These are phyloP conservation scores for Picea abies DNA, from an alignment of 83 land plant species.

Conservation along the genomic window DNA sequence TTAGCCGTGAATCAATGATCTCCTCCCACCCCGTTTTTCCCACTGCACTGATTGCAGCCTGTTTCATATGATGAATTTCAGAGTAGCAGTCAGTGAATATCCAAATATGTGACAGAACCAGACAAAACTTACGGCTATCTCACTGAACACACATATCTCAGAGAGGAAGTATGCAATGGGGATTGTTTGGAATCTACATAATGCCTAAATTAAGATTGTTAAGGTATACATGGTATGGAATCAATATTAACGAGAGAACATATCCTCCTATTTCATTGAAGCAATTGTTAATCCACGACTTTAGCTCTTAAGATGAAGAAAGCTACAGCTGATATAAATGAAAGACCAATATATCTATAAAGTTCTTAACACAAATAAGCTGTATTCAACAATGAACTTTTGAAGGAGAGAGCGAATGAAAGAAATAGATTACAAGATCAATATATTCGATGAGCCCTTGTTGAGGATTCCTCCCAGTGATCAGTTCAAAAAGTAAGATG, in stretches of 20 bases:
- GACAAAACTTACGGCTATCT: background rate
- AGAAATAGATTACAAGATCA: conserved; percentile 61
- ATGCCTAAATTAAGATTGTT: background rate
- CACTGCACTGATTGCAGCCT: conserved; percentile 84
- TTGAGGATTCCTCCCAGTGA: conserved; percentile 83
- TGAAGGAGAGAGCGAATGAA: background rate
- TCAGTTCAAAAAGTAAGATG: conserved; percentile 90
- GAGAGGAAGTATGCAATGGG: background rate
- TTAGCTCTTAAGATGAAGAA: background rate
- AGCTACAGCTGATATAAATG: background rate
- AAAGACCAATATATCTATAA: background rate
- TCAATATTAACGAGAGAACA: background rate
- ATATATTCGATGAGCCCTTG: conserved; percentile 95
- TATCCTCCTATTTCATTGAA: background rate
- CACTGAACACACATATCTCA: background rate
- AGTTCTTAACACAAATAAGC: background rate
- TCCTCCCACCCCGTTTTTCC: conserved; percentile 80
- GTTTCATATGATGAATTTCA: conserved; percentile 11
- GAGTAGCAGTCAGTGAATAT: conserved; percentile 7
- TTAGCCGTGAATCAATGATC: conserved; percentile 69
- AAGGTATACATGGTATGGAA: background rate
- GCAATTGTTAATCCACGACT: background rate
- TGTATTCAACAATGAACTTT: background rate
- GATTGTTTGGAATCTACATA: background rate
- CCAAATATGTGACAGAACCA: background rate